Evolutionary conservation across 179 eudicot species (phyloP).

Genomic region (Beta lomatogona): DNA sequence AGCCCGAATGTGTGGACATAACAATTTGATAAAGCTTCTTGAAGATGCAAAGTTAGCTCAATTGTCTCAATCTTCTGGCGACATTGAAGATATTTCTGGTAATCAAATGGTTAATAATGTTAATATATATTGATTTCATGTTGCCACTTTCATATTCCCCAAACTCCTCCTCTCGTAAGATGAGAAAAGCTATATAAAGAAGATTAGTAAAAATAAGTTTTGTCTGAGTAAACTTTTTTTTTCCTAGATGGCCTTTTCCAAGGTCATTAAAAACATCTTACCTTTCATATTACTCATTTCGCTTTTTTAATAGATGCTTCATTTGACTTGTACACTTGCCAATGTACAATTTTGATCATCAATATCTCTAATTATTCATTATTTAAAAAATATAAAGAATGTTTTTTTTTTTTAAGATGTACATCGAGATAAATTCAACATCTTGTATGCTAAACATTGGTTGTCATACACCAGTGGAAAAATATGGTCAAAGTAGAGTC

Average conservation of each 20-base stretch:
- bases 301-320: too few species aligned
- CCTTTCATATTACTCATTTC: too few species aligned
- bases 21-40: conserved; percentile 53
- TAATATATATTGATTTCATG: neutral
- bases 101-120: conserved; percentile 1
- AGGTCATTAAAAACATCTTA: neutral
- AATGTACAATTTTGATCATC: too few species aligned
- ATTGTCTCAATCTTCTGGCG: conserved; percentile 32
- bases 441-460: too few species aligned
- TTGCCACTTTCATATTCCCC: neutral
- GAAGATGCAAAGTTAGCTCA: conserved; percentile 63
- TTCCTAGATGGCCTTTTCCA: neutral
- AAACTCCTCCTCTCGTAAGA: neutral
- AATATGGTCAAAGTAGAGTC: too few species aligned
- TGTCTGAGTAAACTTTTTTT: neutral
- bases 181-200: neutral
- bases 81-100: conserved; percentile 37
- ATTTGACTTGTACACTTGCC: too few species aligned
- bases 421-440: too few species aligned
- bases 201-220: neutral
- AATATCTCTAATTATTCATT: too few species aligned
- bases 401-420: too few species aligned
- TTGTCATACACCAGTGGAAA: too few species aligned
- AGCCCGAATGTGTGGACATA: conserved; percentile 61
- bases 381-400: too few species aligned